These are phyloP conservation scores for Yamadazyma blattariae DNA, from an alignment of 1,139 yeast genomes.

Conservation along the genomic window DNA sequence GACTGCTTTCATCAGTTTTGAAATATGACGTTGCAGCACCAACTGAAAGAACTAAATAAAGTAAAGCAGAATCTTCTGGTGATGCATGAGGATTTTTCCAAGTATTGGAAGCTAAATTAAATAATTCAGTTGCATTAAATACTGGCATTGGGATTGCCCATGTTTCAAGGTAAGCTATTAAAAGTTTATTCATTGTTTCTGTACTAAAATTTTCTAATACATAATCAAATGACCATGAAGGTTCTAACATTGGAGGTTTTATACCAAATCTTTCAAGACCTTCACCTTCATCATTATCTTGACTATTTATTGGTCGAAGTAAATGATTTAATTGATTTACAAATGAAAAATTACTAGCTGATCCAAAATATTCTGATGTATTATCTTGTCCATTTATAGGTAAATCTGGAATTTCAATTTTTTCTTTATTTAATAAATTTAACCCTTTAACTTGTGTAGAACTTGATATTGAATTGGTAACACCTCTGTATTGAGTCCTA, in stretches of 20 bases:
- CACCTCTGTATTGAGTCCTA: slow-evolving; percentile 5
- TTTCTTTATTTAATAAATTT: slow-evolving; percentile 3
- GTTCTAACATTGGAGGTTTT: slow-evolving; percentile 9
- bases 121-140: slow-evolving; percentile 10
- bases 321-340: slow-evolving; percentile 12
- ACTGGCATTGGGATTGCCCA: slow-evolving; percentile 11
- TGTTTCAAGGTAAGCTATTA: slow-evolving; percentile 11
- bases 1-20: slow-evolving; percentile 10
- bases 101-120: slow-evolving; percentile 7
- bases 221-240: slow-evolving; percentile 5
- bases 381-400: slow-evolving; percentile 7
- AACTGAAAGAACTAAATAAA: slow-evolving; percentile 9
- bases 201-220: slow-evolving; percentile 6
- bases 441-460: neutral
- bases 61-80: slow-evolving; percentile 10
- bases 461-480: neutral
- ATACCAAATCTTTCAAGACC: slow-evolving; percentile 13
- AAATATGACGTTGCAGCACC: slow-evolving; percentile 14
- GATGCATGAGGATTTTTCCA: slow-evolving; percentile 11
- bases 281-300: neutral
- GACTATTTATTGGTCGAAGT: slow-evolving; percentile 5
- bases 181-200: slow-evolving; percentile 7
- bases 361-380: slow-evolving; percentile 12
- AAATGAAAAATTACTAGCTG: slow-evolving; percentile 13
- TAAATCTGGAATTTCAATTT: slow-evolving; percentile 11